Evolutionary conservation across 805 yeast genomes (phyloP).

Genomic region (Maudiozyma bulderi): DNA sequence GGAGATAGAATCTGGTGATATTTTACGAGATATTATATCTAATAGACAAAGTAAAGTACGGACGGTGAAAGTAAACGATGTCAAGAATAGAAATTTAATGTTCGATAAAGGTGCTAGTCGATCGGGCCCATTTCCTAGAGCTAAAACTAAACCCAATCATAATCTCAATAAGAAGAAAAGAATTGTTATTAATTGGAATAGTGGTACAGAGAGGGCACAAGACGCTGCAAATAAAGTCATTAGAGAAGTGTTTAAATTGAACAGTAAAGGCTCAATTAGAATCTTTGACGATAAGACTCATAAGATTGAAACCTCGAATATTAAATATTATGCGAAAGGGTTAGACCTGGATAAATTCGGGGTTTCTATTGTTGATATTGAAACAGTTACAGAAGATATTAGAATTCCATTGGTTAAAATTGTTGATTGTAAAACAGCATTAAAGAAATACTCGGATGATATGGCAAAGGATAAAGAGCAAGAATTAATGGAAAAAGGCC

Average conservation of each 20-base stretch:
- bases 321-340: slow-evolving; percentile 19
- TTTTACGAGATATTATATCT: not conserved
- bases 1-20: not conserved
- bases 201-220: slow-evolving; percentile 26
- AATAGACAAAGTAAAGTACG: not conserved
- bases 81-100: not conserved
- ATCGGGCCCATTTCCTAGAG: not conserved
- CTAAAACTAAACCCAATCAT: not conserved
- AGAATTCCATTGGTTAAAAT: slow-evolving; percentile 22
- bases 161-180: slow-evolving; percentile 1
- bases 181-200: slow-evolving; percentile 17
- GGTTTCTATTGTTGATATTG: slow-evolving; percentile 18
- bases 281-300: slow-evolving; percentile 15
- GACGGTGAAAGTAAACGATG: not conserved
- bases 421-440: slow-evolving; percentile 18
- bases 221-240: slow-evolving; percentile 20
- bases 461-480: slow-evolving; percentile 18
- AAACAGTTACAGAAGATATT: slow-evolving; percentile 8
- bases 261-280: slow-evolving; percentile 19
- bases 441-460: slow-evolving; percentile 22
- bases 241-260: slow-evolving; percentile 15
- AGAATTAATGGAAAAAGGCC: slow-evolving; percentile 19
- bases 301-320: slow-evolving; percentile 12
- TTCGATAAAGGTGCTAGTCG: not conserved
- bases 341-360: slow-evolving; percentile 20